Evolutionary conservation across 257 asterid species (phyloP), one percentile per base, ranked within the genome.

Genomic region (Schizonepeta tenuifolia): DNA sequence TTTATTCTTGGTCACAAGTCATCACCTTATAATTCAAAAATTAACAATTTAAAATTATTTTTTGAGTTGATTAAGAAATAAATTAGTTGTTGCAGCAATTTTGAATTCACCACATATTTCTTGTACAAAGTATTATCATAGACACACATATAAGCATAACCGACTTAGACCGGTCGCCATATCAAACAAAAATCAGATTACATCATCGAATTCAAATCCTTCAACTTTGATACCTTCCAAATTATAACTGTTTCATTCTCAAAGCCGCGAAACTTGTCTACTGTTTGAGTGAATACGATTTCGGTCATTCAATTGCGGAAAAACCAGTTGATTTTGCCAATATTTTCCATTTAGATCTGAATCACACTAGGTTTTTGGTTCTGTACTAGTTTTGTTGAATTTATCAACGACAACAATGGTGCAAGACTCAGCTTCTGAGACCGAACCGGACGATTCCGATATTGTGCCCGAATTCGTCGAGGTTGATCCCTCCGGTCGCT

Each of bases 401-500:
- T 24, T 33, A 22, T 74, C 35, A 18, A 69, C 65, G 33, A 22
- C 74, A 83, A 86, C 74, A 82, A 95, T 95, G 98, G 80, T 77
- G 60, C 95, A 80, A 5, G 91, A 76, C 53, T 82, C 96, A 75
- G 68, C 67, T 15, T 78, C 97, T 54, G 97, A 92, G 71, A 80
- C 86, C 69, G 96, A 89, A 72, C 89, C 86, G 76, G 97, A 90
- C n/a, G 97, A 90, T 68, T 55, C 85, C 46, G 97, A 92, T 68
- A 41, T 83, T 57, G 99, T 85, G 74, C 84, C 93, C 5, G 97
- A 92, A 64, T 95, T 95, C 76, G 96, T 92, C 13, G 99, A 95
- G 90, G 85, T 84, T 51, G 99, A 95, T 82, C 95, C 98, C 69
- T 75, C 96, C 51, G 96, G 96, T 69, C 91, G 98, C 53, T 95